Base-by-base conservation (phyloP, 306 rosid species). In the Calophaca sinica region DNA sequence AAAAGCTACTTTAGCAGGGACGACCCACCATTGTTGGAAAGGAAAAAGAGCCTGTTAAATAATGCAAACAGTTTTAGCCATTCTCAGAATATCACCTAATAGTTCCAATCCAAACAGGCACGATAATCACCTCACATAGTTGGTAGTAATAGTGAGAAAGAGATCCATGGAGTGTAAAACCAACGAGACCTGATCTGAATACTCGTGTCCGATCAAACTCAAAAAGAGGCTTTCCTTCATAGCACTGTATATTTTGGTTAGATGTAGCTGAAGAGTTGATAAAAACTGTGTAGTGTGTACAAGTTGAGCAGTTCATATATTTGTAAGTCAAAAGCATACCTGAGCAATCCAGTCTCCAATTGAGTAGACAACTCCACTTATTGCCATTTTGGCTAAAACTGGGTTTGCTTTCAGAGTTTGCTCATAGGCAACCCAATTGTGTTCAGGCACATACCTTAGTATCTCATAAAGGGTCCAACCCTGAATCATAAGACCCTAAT, bases 81-180 rank as follows among this genome's bases (percentile, higher is more conserved):
- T 32, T 42, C 31, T 67, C 12, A 80, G 79, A 62, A 81, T 75
- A 59, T 5, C 78, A 75, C 13, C 55, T 52, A 55, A 49, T 51
- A 58, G 80, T 73, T 73, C 53, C 67, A 72, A 65, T 52, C 53
- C 70, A 80, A 73, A 84, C 51, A 50, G 59, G 62, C 48, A 13
- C 54, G 74, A 82, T 64, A 79, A 64, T 83, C 81, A 94, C 98
- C 98, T 94, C 98, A 68, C 96, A 94, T 39, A 94, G 72, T 84
- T 94, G 98, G 87, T 94, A 94, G 87, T 94, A 94, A 81, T 87
- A 94, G 74, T 91, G 98, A 84, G 98, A 94, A 71, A 94, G 98
- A 29, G 97, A 94, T 83, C 98, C 98, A 46, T 91, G 98, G 75
- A 94, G 94, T 36, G 89, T 75, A 83, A 94, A 94, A 14, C 98